Evolutionary conservation across 768 basidiomycete genomes (phyloP), one percentile per base, ranked within the genome.

Genomic region (Leucogyrophana mollusca): DNA sequence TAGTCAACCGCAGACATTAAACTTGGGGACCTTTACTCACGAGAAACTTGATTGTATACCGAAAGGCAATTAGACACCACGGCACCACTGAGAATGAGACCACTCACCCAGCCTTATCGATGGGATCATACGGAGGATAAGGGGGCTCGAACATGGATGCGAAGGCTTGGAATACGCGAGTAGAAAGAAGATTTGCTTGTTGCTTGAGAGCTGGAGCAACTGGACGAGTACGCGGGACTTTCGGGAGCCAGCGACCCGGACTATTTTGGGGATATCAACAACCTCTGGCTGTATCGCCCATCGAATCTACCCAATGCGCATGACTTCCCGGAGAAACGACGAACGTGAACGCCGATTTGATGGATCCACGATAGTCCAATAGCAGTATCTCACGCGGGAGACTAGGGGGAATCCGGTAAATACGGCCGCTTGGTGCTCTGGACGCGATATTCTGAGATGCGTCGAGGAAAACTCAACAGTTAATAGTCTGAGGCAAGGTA

Each of bases 71-170:
- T 9, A 46, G 16, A 21, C 16, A n/a, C 9, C 5, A 13, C 24
- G 33, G 22, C 33, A 34, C 41, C 9, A 33, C 14, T 25, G 33
- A 23, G 34, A 34, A 42, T 9, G 33, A 11, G 33, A 9, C 34
- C 22, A 56, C 74, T 55, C 58, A 86, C 87, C 85, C 72, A 21
- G 69, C 55, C 61, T 67, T 81, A 61, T 90, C 89, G 2, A 73
- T 78, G 7, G 88, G 88, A 64, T 90, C 87, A 56, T 85, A 88
- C 0, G 89, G 84, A 2, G 79, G 75, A 56, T 77, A 80, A 3
- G 85, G 78, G 22, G 85, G 62, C 32, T 70, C 59, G 58, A 80
- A 83, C 57, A 69, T 61, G 16, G 34, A 36, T 21, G 22, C n/a
- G 40, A n/a, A 25, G 4, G 22, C 16, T n/a, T 20, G 11, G 13